Conservation (phyloP, 1,139 yeast genomes). For the Spencermartinsiella ligniputridi region DNA sequence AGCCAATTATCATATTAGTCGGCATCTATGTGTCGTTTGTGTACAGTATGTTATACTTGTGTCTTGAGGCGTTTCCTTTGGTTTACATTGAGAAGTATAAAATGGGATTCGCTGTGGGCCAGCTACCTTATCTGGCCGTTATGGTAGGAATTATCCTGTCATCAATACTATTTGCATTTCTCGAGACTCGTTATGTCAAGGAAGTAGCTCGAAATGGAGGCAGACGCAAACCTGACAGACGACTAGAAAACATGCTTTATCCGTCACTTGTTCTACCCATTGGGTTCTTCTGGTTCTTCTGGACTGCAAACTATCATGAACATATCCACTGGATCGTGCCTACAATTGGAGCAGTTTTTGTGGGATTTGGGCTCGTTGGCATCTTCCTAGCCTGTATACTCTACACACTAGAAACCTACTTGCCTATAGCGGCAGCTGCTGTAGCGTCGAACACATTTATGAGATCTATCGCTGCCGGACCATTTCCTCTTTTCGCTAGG, state of each 20-base stretch:
- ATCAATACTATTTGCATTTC: conserved; percentile 2
- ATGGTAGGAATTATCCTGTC: conserved; percentile 39
- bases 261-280: conserved; percentile 52
- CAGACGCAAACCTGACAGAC: conserved; percentile 39
- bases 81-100: conserved; percentile 42
- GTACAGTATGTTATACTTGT: conserved; percentile 50
- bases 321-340: conserved; percentile 79
- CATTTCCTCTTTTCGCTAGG: conserved; percentile 56
- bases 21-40: conserved; percentile 22
- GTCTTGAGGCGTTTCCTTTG: conserved; percentile 59
- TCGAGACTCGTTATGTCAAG: conserved; percentile 2
- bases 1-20: conserved; percentile 1
- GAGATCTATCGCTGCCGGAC: conserved; percentile 52
- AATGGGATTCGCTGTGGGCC: conserved; percentile 46
- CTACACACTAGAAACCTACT: conserved; percentile 68
- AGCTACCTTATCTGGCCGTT: conserved; percentile 42
- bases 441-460: conserved; percentile 51
- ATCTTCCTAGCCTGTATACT: conserved; percentile 70
- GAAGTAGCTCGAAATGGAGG: conserved; percentile 10
- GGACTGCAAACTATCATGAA: conserved; percentile 45
- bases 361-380: conserved; percentile 67
- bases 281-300: conserved; percentile 48
- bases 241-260: conserved; percentile 34
- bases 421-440: conserved; percentile 60
- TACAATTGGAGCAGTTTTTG: conserved; percentile 65